A percentile compares a stretch with the other conserved stretches of the same genome.
These are phyloP conservation scores for Antitrichia curtipendula DNA, from an alignment of 225 moss, liverwort and hornwort species.

Conservation along the genomic window DNA sequence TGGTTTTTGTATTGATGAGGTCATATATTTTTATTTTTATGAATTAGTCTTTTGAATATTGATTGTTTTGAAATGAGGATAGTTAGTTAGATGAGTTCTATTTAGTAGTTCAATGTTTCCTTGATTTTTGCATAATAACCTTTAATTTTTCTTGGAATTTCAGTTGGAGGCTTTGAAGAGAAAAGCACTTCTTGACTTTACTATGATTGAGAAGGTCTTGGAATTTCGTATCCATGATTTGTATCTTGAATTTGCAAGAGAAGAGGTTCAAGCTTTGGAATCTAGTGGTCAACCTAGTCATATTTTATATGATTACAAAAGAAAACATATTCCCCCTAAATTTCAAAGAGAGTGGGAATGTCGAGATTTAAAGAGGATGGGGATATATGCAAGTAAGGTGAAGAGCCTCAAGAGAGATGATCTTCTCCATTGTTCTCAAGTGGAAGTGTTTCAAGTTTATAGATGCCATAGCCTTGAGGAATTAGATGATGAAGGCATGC, in stretches of 20 bases:
- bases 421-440: background rate
- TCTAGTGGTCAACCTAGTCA: background rate
- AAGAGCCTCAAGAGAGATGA: background rate
- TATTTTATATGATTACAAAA: background rate
- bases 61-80: background rate
- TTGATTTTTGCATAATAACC: background rate
- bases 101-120: no score
- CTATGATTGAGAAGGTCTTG: fast-evolving
- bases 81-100: background rate
- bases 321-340: fast-evolving
- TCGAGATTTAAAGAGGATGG: background rate
- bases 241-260: background rate
- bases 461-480: background rate
- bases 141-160: background rate
- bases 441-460: background rate
- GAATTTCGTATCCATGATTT: background rate
- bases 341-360: background rate
- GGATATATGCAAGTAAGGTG: background rate
- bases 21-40: background rate
- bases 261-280: background rate
- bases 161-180: background rate
- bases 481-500: background rate
- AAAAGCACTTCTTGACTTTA: background rate
- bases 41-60: background rate
- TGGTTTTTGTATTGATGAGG: fast-evolving